A percentile compares a stretch with the other conserved stretches of the same genome.
Evolutionary conservation across 2,329 filamentous ascomycete genomes (phyloP).

Genomic region (Fusarium incarnatum): DNA sequence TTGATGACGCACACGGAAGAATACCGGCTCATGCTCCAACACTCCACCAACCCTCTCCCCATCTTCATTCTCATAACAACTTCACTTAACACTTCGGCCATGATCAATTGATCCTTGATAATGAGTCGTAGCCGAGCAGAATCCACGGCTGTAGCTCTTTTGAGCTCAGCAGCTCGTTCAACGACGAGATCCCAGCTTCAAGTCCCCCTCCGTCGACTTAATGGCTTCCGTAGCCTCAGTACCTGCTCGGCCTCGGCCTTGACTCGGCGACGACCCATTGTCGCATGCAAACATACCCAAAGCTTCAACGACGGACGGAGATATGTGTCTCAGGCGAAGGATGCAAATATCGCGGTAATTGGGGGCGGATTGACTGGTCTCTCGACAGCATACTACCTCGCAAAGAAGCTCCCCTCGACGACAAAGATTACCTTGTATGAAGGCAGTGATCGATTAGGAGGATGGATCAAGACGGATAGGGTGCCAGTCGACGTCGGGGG

Average conservation of each 20-base stretch:
- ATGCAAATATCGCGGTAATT: slow-evolving; percentile 70
- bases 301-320: slow-evolving; percentile 17
- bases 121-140: slow-evolving; percentile 48
- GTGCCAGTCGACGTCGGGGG: slow-evolving; percentile 69
- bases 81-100: slow-evolving; percentile 30
- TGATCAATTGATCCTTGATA: slow-evolving; percentile 48
- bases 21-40: slow-evolving; percentile 36
- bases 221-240: slow-evolving; percentile 33
- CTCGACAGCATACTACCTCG: slow-evolving; percentile 80
- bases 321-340: slow-evolving; percentile 37
- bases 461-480: slow-evolving; percentile 81
- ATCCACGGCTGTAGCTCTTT: slow-evolving; percentile 44
- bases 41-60: slow-evolving; percentile 39
- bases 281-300: slow-evolving; percentile 9
- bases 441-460: slow-evolving; percentile 74
- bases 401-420: slow-evolving; percentile 70
- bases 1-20: slow-evolving; percentile 38
- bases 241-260: slow-evolving; percentile 17
- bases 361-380: slow-evolving; percentile 89
- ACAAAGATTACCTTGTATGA: slow-evolving; percentile 87
- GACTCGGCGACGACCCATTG: slow-evolving; percentile 23
- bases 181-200: slow-evolving; percentile 1
- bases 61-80: slow-evolving; percentile 21
- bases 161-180: slow-evolving; percentile 39
- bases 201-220: slow-evolving; percentile 26